Conservation (phyloP, 345 rosid genomes). For the Acer saccharum region DNA sequence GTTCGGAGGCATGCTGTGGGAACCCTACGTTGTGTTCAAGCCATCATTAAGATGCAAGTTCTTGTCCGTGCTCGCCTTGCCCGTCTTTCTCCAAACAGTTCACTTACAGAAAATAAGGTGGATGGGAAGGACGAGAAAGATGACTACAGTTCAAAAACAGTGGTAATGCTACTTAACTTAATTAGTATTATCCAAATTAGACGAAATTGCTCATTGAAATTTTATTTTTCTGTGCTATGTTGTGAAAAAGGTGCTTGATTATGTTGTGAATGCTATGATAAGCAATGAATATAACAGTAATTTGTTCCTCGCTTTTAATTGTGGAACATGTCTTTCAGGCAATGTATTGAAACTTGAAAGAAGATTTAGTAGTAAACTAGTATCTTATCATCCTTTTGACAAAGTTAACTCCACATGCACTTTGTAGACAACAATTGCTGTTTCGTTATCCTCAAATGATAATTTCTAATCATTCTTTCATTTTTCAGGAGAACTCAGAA, state of each 20-base stretch:
- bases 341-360: not conserved
- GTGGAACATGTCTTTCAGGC: not conserved
- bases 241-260: too few species aligned
- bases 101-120: slow-evolving; percentile 21
- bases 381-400: not conserved
- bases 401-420: not conserved
- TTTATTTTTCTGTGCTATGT: not conserved
- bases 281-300: too few species aligned
- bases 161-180: slow-evolving; percentile 39
- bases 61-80: slow-evolving; percentile 77
- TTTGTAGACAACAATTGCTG: not conserved
- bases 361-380: not conserved
- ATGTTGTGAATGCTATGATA: too few species aligned
- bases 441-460: not conserved
- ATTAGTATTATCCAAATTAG: not conserved
- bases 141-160: slow-evolving; percentile 25
- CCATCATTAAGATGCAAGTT: slow-evolving; percentile 86
- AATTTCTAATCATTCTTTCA: slow-evolving; percentile 7
- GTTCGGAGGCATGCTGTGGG: slow-evolving; percentile 90
- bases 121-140: slow-evolving; percentile 34
- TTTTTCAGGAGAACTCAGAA: slow-evolving; percentile 43
- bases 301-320: not conserved
- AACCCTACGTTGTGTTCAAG: slow-evolving; percentile 83
- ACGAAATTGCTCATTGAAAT: too few species aligned
- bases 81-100: slow-evolving; percentile 38